A percentile compares a stretch with the other conserved stretches of the same genome.
These are phyloP conservation scores for Geotrichum europaeum DNA, from an alignment of 1,139 yeast species.

Conservation along the genomic window DNA sequence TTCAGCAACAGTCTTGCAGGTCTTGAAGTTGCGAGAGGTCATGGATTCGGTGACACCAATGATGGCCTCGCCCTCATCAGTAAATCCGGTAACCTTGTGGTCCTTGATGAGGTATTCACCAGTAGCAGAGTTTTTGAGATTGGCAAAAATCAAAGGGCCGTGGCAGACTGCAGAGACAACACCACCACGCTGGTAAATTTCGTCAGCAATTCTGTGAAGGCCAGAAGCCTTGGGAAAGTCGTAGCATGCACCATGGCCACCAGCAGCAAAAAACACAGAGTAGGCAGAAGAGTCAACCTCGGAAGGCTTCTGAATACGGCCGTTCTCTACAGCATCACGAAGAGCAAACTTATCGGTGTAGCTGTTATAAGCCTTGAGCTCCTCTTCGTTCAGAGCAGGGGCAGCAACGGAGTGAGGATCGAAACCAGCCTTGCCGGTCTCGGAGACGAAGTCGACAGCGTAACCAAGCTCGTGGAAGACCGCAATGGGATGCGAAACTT, in stretches of 20 bases:
- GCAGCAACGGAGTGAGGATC: constrained; percentile 48
- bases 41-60: constrained; percentile 30
- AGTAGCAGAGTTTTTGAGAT: constrained; percentile 39
- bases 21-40: constrained; percentile 36
- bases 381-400: constrained; percentile 43
- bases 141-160: constrained; percentile 53
- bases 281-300: constrained; percentile 46
- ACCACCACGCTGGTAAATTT: constrained; percentile 47
- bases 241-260: constrained; percentile 57
- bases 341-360: constrained; percentile 35
- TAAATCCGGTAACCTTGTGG: constrained; percentile 55
- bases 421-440: constrained; percentile 49
- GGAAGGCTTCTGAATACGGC: constrained; percentile 38
- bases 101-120: constrained; percentile 47
- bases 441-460: constrained; percentile 52
- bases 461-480: constrained; percentile 44
- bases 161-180: constrained; percentile 62
- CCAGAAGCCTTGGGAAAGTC: constrained; percentile 50
- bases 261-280: constrained; percentile 53
- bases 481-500: constrained; percentile 53
- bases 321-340: constrained; percentile 31
- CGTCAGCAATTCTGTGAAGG: constrained; percentile 43
- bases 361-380: constrained; percentile 38
- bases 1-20: constrained; percentile 36
- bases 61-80: constrained; percentile 47